Evolutionary conservation across 148 eudicot genomes (phyloP), one percentile per base, ranked within the genome.

Genomic region (Heliosperma pusillum): DNA sequence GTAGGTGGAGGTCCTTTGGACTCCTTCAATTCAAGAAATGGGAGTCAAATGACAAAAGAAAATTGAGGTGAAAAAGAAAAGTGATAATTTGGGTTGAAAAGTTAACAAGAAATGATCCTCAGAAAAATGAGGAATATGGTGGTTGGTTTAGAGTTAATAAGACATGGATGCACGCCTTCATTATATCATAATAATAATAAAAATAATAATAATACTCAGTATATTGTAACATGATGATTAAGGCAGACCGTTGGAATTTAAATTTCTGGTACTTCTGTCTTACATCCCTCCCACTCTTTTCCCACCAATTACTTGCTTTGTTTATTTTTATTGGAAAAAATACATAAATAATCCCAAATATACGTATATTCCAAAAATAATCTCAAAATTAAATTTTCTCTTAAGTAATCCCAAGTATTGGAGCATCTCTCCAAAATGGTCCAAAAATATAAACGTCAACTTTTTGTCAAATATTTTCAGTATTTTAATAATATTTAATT

Each of bases 91-190:
- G 63, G 63, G 25, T 24, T n/a, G 36, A 20, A 71, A 44, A 15
- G 57, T 67, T 45, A 58, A 66, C 33, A 68, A 73, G 58, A 72
- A 72, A 72, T 72, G 5, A 66, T 15, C 13, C 57, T 68, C 70
- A 80, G 80, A 80, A 76, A 80, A 80, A 76, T 72, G 11, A 77
- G 83, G 76, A 80, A n/a, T 71, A 3, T 21, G 13, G 53, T 70
- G 36, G 42, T 50, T 70, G 73, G 73, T 70, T 70, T 9, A 42
- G 27, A 42, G 13, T 67, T 67, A 50, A 29, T 67, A 50, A 22
- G 61, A 69, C 58, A 76, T 80, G 83, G 56, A 68, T 20, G 77
- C 83, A 80, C 83, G 83, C 74, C 65, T 63, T 42, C 25, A 40
- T n/a, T n/a, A n/a, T n/a, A n/a, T n/a, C n/a, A n/a, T n/a, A n/a